Evolutionary conservation across 768 basidiomycete genomes (phyloP), one percentile per base, ranked within the genome.

Genomic region (Termitomyces sp.): DNA sequence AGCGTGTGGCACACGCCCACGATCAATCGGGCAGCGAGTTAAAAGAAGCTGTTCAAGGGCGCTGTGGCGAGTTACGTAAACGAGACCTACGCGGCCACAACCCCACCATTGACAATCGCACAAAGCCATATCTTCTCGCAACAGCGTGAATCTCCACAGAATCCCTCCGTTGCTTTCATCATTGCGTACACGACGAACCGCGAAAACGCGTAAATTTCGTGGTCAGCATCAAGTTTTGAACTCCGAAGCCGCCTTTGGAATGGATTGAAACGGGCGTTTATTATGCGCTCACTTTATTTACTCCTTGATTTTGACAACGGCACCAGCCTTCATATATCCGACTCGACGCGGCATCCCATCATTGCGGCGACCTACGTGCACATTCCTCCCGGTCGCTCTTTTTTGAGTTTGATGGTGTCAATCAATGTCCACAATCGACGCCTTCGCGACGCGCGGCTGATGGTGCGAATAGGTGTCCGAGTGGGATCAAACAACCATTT

Each of bases 1-100:
- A 58, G 56, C 61, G 61, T 63, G 61, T 63, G 52, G 53, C 56
- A 63, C 61, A 60, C 61, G 61, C 58, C 61, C 61, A 63, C 58
- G 58, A 63, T 63, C 61, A 62, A 62, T 59, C 58, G 48, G 36
- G 54, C 28, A 52, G 56, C 59, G 28, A 49, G 46, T 56, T 35
- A 32, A 51, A 52, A 42, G 33, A 53, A 53, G 44, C 36, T 26
- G 43, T 36, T 16, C 26, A 47, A 36, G 28, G 51, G 51, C 57
- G 42, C 60, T 61, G 60, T 58, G 60, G 60, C 60, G 57, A 56
- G 51, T 62, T 62, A 62, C 54, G 61, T 62, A 62, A 62, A 22
- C 54, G 50, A 24, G 16, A 22, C 36, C 38, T 52, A 14, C 48
- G 48, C 40, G 40, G 28, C 36, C 36, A n/a, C 33, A 24, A 36